Conservation (phyloP, 257 asterid species). For the Ocimum tenuiflorum region DNA sequence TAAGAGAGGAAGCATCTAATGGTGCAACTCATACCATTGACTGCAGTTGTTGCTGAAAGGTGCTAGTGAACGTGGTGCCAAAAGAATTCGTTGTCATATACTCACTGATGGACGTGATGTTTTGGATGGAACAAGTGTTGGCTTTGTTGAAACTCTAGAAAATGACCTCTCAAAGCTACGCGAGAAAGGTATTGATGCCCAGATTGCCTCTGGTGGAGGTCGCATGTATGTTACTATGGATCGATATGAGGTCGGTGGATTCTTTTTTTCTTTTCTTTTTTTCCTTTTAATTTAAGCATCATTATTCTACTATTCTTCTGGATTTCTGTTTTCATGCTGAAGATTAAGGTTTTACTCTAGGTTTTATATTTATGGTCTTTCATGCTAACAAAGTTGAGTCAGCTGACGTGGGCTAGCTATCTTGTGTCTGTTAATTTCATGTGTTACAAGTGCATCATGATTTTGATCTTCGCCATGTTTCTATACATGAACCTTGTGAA, state of each 20-base stretch:
- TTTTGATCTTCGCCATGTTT: neutral
- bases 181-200: conserved; percentile 76
- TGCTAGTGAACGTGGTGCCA: conserved; percentile 76
- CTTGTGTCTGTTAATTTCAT: conserved; percentile 3
- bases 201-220: conserved; percentile 94
- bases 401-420: neutral
- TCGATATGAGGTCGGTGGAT: conserved; percentile 62
- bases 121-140: conserved; percentile 86
- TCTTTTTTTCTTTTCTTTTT: neutral
- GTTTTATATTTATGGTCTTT: neutral
- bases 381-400: neutral
- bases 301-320: neutral
- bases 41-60: conserved; percentile 85
- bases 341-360: neutral
- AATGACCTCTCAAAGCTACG: conserved; percentile 65
- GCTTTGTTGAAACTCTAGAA: conserved; percentile 78
- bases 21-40: conserved; percentile 8
- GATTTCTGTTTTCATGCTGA: neutral
- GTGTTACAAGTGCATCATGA: neutral
- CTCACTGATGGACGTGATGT: conserved; percentile 97
- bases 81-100: conserved; percentile 78
- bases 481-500: neutral
- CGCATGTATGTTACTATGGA: conserved; percentile 98
- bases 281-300: no score
- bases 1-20: neutral